Percentiles rank a stretch among this genome's conserved stretches.
Conservation (phyloP, 768 basidiomycete species). For the Epithele typhae region DNA sequence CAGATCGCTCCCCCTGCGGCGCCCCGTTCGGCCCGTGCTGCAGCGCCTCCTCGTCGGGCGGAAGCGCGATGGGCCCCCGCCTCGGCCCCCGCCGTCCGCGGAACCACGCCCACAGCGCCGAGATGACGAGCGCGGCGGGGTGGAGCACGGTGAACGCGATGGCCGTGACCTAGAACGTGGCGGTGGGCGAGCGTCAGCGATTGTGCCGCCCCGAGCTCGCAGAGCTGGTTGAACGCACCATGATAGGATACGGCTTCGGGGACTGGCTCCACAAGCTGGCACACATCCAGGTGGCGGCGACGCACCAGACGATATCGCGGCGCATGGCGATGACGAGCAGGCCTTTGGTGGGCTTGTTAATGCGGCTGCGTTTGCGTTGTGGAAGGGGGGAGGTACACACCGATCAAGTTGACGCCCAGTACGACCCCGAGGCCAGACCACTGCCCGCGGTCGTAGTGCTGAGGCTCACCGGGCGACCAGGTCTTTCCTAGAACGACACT, state of each 20-base stretch:
- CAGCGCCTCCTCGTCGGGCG: conserved; percentile 31
- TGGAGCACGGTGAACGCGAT: conserved; percentile 64
- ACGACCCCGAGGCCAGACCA: conserved; percentile 75
- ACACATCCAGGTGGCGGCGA: conserved; percentile 71
- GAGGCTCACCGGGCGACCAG: conserved; percentile 47
- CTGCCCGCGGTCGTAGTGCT: conserved; percentile 54
- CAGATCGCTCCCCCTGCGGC: conserved; percentile 6
- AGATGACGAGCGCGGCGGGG: conserved; percentile 52
- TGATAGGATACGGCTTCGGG: conserved; percentile 63
- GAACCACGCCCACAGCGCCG: conserved; percentile 35
- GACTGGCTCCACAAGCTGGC: conserved; percentile 55
- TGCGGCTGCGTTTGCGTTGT: not conserved
- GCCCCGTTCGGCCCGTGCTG: not conserved
- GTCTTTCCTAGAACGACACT: conserved; percentile 70
- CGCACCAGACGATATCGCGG: conserved; percentile 70
- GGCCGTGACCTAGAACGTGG: conserved; percentile 42
- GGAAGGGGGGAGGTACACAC: conserved; percentile 2
- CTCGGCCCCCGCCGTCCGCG: conserved; percentile 19
- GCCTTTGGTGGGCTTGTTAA: conserved; percentile 27
- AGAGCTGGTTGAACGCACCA: conserved; percentile 39
- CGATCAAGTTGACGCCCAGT: conserved; percentile 50
- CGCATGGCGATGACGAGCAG: conserved; percentile 51
- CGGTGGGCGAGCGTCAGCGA: not conserved
- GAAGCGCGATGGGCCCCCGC: conserved; percentile 39
- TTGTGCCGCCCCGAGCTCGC: not conserved